A percentile compares a stretch with the other conserved stretches of the same genome.
Conservation (phyloP, 2,329 filamentous ascomycete genomes). For the Cladophialophora psammophila region DNA sequence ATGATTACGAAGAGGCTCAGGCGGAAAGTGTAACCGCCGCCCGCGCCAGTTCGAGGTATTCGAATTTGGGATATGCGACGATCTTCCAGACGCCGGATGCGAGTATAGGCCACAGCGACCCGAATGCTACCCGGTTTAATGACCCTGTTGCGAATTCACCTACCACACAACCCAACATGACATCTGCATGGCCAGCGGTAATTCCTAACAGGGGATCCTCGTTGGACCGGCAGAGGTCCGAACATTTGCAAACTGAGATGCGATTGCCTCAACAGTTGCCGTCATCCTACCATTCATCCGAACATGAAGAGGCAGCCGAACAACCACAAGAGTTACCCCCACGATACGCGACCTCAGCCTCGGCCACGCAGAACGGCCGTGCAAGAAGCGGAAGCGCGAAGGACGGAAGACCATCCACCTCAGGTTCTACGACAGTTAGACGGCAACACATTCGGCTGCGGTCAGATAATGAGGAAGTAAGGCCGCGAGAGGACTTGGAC, state of each 20-base stretch:
- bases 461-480: conserved; percentile 32
- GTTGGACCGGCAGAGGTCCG: conserved; percentile 16
- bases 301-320: conserved; percentile 11
- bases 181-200: conserved; percentile 29
- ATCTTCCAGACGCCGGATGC: conserved; percentile 18
- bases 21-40: neutral
- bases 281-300: conserved; percentile 10
- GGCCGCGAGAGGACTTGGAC: conserved; percentile 41
- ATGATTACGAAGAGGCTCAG: neutral
- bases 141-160: conserved; percentile 1
- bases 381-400: conserved; percentile 34
- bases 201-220: conserved; percentile 28
- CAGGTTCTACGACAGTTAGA: conserved; percentile 31
- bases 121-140: conserved; percentile 14
- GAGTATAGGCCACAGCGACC: conserved; percentile 12
- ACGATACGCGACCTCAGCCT: conserved; percentile 26
- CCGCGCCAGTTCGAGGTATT: conserved; percentile 8
- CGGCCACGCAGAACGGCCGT: conserved; percentile 24
- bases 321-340: conserved; percentile 16
- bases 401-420: conserved; percentile 31
- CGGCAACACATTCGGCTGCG: conserved; percentile 38
- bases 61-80: conserved; percentile 20
- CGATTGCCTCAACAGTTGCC: conserved; percentile 27
- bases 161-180: neutral
- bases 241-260: conserved; percentile 13